These are phyloP conservation scores for Eutrema yunnanense DNA, from an alignment of 345 rosid genomes.

Conservation along the genomic window DNA sequence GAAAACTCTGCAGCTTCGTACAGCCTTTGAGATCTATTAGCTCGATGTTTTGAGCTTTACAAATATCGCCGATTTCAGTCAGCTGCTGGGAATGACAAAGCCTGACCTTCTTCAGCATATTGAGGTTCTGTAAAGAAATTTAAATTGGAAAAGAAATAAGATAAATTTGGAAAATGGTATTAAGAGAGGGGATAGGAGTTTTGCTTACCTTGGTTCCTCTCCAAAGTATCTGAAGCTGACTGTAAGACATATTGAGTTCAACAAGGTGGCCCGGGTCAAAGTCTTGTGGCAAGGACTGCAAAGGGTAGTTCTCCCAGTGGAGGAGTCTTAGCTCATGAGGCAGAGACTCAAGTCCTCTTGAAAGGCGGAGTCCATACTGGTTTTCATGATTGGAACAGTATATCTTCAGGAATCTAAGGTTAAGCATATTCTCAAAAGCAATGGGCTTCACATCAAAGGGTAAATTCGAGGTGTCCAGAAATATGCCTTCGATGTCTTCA, in stretches of 20 bases:
- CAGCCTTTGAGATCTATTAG: conserved; percentile 10
- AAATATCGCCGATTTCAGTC: neutral
- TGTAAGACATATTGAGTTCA: conserved; percentile 4
- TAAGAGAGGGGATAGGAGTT: neutral
- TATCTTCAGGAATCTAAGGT: conserved; percentile 14
- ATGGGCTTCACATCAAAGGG: neutral
- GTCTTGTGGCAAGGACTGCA: neutral
- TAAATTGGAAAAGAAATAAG: neutral
- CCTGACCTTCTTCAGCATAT: conserved; percentile 1
- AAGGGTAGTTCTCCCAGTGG: conserved; percentile 26
- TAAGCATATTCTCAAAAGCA: conserved; percentile 18
- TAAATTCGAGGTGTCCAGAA: neutral
- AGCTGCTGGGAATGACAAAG: conserved; percentile 6
- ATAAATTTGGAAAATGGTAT: neutral
- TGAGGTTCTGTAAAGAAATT: neutral
- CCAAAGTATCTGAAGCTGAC: conserved; percentile 26
- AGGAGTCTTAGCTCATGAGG: conserved; percentile 19
- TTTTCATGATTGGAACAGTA: neutral
- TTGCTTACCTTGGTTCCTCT: conserved; percentile 2
- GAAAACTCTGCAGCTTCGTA: neutral
- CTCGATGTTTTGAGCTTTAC: neutral
- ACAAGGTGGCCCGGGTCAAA: conserved; percentile 13
- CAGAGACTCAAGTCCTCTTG: neutral
- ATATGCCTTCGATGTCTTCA: conserved; percentile 19
- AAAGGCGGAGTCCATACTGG: neutral